Base-by-base conservation (phyloP, 108 stramenopile species). In the Ochromonas danica region DNA sequence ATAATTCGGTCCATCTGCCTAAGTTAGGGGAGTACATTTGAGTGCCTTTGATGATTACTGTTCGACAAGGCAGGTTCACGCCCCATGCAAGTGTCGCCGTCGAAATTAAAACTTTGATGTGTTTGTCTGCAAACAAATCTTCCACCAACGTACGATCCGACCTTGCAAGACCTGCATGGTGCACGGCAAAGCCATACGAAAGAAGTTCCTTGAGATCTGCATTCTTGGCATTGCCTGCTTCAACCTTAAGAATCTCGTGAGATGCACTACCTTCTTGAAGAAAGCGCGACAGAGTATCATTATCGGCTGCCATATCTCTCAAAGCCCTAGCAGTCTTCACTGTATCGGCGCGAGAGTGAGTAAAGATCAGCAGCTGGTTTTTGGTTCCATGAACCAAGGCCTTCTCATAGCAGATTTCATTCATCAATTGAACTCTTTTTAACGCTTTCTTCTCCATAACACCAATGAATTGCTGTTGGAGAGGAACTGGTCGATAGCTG, bases 61-160 rank as follows among this genome's bases (percentile, higher is more conserved):
- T 95, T 87, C 97, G 97, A 0, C 96, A 97, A 31, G 98, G 98
- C 17, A 99, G 87, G 82, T 99, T 99, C 25, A 99, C 98, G 43
- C 98, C 98, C 98, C 98, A 99, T 0, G 98, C 98, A 40, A 99
- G 87, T 27, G 98, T 99, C 43, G 98, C 98, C 0, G 98, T 99
- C 36, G 91, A 94, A 62, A 93, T 91, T 31, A 99, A 88, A 1
- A 97, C 97, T 51, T 93, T 93, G 77, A 97, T 92, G 62, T 97
- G 97, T 40, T 95, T 91, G 81, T 93, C 94, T 1, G 93, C 94
- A 83, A 97, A 98, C 43, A 99, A 85, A 78, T 98, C 98, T 85
- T 99, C 98, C 1, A 99, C 98, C 39, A 95, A 86, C 42, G 93
- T 95, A 57, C 98, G 94, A 85, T 99, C 98, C 30, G 88, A 88